Evolutionary conservation across 495 filamentous ascomycete genomes (phyloP).

Genomic region (Aspergillus conjunctus): DNA sequence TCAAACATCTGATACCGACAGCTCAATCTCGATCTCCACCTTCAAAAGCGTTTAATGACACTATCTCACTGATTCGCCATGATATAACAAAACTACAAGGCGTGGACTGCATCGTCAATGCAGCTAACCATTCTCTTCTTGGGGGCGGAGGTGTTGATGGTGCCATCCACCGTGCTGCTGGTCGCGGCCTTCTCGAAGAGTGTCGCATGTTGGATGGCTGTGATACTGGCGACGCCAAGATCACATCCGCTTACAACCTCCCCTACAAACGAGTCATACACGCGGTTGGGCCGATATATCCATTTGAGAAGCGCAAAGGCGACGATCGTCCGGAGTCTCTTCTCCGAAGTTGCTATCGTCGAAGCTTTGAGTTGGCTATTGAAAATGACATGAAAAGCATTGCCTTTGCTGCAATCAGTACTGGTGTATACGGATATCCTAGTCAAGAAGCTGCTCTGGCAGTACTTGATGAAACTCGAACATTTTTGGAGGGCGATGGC

Average conservation of each 20-base stretch:
- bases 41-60: slow-evolving; percentile 65
- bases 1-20: slow-evolving; percentile 34
- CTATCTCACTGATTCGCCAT: slow-evolving; percentile 66
- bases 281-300: slow-evolving; percentile 86
- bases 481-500: slow-evolving; percentile 64
- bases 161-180: slow-evolving; percentile 85
- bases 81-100: slow-evolving; percentile 79
- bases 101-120: slow-evolving; percentile 89
- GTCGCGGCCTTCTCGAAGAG: slow-evolving; percentile 65
- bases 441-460: slow-evolving; percentile 66
- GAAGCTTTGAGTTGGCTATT: slow-evolving; percentile 71
- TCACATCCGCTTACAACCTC: slow-evolving; percentile 75
- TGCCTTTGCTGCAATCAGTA: slow-evolving; percentile 82
- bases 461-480: slow-evolving; percentile 68
- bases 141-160: slow-evolving; percentile 88
- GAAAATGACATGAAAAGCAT: slow-evolving; percentile 66
- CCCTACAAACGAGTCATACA: slow-evolving; percentile 83
- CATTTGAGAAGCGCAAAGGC: slow-evolving; percentile 27
- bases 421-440: slow-evolving; percentile 90
- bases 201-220: slow-evolving; percentile 72
- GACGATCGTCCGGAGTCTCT: slow-evolving; percentile 47
- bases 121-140: slow-evolving; percentile 76
- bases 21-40: slow-evolving; percentile 34
- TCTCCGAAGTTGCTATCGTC: slow-evolving; percentile 72
- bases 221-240: slow-evolving; percentile 77